Conservation (phyloP, 2,329 filamentous ascomycete species). For the Xylariaceae sp. region DNA sequence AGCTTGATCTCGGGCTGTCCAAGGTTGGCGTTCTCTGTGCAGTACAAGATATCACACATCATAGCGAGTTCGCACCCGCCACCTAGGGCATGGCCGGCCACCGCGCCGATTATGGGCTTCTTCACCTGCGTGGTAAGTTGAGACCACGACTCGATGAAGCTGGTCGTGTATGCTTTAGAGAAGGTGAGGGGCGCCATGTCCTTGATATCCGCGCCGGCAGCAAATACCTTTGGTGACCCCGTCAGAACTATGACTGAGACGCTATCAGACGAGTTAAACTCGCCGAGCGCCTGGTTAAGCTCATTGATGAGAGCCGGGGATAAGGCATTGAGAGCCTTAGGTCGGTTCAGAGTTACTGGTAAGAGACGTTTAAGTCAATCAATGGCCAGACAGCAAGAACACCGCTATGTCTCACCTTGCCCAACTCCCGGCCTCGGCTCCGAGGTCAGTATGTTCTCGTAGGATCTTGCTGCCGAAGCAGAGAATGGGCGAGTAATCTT, state of each 20-base stretch:
- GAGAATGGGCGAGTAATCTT: constrained; percentile 57
- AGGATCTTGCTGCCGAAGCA: constrained; percentile 51
- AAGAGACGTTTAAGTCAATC: constrained; percentile 12
- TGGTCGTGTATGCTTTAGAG: constrained; percentile 79
- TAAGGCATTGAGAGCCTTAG: constrained; percentile 93
- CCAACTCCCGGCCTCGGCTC: constrained; percentile 87
- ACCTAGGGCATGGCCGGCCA: constrained; percentile 91
- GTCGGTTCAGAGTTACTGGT: constrained; percentile 87
- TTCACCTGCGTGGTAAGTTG: constrained; percentile 80
- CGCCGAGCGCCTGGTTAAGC: constrained; percentile 76
- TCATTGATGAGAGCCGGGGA: constrained; percentile 88
- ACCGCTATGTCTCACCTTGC: constrained; percentile 62
- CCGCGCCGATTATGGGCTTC: constrained; percentile 91
- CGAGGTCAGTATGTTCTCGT: constrained; percentile 82
- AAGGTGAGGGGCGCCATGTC: constrained; percentile 96
- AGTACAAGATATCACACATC: constrained; percentile 97
- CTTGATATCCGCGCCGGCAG: constrained; percentile 97
- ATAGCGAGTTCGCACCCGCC: constrained; percentile 96
- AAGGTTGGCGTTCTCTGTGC: constrained; percentile 82
- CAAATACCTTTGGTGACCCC: constrained; percentile 87
- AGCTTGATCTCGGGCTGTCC: constrained; percentile 98
- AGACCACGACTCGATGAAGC: constrained; percentile 97
- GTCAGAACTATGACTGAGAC: constrained; percentile 83
- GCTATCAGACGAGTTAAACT: constrained; percentile 69
- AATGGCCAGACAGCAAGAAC: neutral